Evolutionary conservation across 2,329 filamentous ascomycete genomes (phyloP).

Genomic region (Cladophialophora chaetospira): DNA sequence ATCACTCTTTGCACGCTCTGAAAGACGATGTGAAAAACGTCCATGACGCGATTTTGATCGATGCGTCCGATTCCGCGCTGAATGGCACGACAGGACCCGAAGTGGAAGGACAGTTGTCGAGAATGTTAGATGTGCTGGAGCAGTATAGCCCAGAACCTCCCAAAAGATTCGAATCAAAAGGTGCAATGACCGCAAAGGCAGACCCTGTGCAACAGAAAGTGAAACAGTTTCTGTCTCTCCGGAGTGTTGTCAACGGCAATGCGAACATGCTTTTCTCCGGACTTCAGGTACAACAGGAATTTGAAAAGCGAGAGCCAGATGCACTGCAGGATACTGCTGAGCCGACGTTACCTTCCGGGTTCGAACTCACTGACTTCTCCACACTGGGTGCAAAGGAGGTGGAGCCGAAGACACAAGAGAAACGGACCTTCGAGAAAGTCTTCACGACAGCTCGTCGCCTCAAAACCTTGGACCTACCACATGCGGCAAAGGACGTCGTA

Average conservation of each 20-base stretch:
- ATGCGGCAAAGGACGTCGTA: constrained; percentile 39
- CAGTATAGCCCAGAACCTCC: constrained; percentile 5
- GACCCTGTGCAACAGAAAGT: constrained; percentile 1
- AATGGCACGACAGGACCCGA: constrained; percentile 17
- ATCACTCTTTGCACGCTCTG: constrained; percentile 46
- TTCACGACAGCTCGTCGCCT: constrained; percentile 45
- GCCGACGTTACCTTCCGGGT: constrained; percentile 69
- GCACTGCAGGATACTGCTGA: constrained; percentile 5
- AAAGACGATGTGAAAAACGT: constrained; percentile 41
- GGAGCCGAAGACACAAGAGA: constrained; percentile 34
- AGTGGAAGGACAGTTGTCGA: constrained; percentile 16
- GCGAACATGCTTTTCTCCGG: constrained; percentile 85
- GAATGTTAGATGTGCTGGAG: constrained; percentile 16
- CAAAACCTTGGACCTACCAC: constrained; percentile 45
- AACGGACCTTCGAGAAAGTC: constrained; percentile 48
- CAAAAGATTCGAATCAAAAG: constrained; percentile 4
- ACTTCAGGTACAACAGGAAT: constrained; percentile 58
- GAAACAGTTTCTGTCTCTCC: constrained; percentile 30
- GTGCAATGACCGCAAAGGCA: constrained; percentile 8
- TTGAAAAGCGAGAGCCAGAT: constrained; percentile 48
- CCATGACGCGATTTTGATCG: constrained; percentile 15
- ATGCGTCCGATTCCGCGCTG: constrained; percentile 3
- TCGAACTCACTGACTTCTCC: constrained; percentile 62
- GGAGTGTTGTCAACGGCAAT: constrained; percentile 42
- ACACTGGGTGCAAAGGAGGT: constrained; percentile 31